phyloP scores from a whole-genome alignment of 176 grass and related monocot species.

The Thalia dealbata region DNA sequence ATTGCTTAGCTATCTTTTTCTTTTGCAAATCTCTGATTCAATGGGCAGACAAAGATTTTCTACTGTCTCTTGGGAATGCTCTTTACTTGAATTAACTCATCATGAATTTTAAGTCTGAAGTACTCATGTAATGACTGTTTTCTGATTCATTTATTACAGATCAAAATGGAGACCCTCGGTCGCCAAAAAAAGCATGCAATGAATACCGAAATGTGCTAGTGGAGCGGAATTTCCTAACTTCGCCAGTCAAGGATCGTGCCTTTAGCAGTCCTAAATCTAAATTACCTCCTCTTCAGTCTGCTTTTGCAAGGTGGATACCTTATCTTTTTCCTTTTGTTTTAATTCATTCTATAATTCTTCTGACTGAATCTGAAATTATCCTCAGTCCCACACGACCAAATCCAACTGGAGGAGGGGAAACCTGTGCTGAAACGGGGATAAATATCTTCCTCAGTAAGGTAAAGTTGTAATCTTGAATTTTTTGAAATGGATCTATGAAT shows the following conservation, averaged over 20 bases:
- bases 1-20: neutral
- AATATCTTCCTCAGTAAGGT: slow-evolving; percentile 93
- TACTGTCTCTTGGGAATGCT: neutral
- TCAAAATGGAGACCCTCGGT: slow-evolving; percentile 51
- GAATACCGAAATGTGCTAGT: slow-evolving; percentile 66
- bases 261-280: slow-evolving; percentile 56
- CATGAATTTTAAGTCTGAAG: neutral
- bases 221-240: slow-evolving; percentile 72
- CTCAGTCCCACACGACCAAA: slow-evolving; percentile 77
- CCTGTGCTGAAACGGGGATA: slow-evolving; percentile 85
- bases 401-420: slow-evolving; percentile 79
- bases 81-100: neutral
- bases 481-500: neutral
- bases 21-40: neutral
- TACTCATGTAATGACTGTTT: neutral
- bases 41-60: neutral
- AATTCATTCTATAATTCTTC: slow-evolving; percentile 1
- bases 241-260: slow-evolving; percentile 56
- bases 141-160: slow-evolving; percentile 30
- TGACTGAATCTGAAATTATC: slow-evolving; percentile 16
- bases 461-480: neutral
- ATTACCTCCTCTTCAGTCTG: slow-evolving; percentile 79
- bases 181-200: slow-evolving; percentile 81
- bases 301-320: slow-evolving; percentile 70
- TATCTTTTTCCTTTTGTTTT: slow-evolving; percentile 3